Conservation (phyloP, 1,284 basidiomycete species). For the Apiotrichum sp. region DNA sequence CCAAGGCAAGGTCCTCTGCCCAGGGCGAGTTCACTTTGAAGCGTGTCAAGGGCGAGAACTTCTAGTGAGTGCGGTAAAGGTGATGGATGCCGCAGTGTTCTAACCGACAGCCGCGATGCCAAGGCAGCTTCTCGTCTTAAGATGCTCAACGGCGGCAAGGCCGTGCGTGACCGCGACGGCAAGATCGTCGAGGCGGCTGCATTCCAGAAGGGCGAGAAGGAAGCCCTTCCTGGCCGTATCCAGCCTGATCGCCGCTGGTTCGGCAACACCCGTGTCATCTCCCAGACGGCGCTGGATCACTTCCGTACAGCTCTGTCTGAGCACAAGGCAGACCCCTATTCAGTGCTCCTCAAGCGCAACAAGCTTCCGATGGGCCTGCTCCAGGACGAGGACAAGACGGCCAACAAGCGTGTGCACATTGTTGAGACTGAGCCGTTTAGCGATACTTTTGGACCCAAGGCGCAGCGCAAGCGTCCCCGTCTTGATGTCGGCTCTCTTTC, state of each 20-base stretch:
- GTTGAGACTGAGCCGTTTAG: constrained; percentile 88
- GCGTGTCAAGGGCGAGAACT: constrained; percentile 59
- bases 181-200: constrained; percentile 86
- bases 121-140: constrained; percentile 75
- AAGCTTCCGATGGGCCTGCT: constrained; percentile 91
- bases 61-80: not conserved
- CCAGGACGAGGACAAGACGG: constrained; percentile 75
- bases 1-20: constrained; percentile 27
- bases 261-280: constrained; percentile 96
- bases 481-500: constrained; percentile 79
- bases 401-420: constrained; percentile 81
- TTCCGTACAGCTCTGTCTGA: constrained; percentile 77
- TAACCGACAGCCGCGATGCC: constrained; percentile 70
- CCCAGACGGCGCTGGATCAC: constrained; percentile 89
- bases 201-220: constrained; percentile 70
- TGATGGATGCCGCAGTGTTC: constrained; percentile 26
- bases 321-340: constrained; percentile 87
- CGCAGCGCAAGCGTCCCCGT: constrained; percentile 80
- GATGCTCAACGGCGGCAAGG: constrained; percentile 85
- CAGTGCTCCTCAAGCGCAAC: constrained; percentile 81
- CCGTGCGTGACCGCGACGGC: constrained; percentile 78
- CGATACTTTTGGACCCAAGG: constrained; percentile 89
- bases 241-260: constrained; percentile 94
- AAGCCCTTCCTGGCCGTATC: constrained; percentile 78
- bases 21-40: constrained; percentile 51